Base-by-base conservation (phyloP, 2,329 filamentous ascomycete genomes). In the Aspergillus tubingensis region DNA sequence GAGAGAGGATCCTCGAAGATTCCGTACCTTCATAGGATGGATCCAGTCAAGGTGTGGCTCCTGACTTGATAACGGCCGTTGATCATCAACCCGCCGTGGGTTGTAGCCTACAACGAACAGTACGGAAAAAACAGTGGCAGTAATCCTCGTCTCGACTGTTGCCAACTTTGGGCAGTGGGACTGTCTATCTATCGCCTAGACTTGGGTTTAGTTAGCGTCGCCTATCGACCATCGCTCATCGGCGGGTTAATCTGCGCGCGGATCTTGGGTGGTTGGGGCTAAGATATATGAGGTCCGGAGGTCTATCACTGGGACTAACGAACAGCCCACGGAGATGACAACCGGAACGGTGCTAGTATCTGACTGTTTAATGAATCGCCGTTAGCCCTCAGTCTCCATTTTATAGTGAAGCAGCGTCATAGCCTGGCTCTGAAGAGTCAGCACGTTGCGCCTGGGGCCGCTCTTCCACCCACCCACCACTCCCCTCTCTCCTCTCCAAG, bases 291-390 rank as follows among this genome's bases (percentile, higher is more conserved):
- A 30, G 25, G 17, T 32, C 19, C 23, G 25, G 39, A 47, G 32
- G 53, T 55, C 53, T 54, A 56, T 47, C 54, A 49, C 25, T 54
- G 44, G 21, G 52, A 49, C 41, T 52, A 21, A 27, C 38, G 30
- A 23, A 54, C 47, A 25, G 49, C 3, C 51, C 41, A 59, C 62
- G 62, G 62, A 62, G 59, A 62, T 62, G 50, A 57, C 53, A 44
- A 54, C 62, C 50, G 30, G 57, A 60, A 50, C 19, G 43, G 62
- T 62, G 57, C 38, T 62, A 60, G 62, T 8, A 49, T 38, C 47
- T 41, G 44, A 54, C 54, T 17, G 44, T 44, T 49, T 41, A 54
- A 48, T 55, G 41, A 55, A 55, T 55, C 53, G 39, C 41, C 41
- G 53, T 55, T 41, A 19, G 23, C 25, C 10, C 10, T 36, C 36